Conservation (phyloP, 2,329 filamentous ascomycete genomes). For the Chaetomiaceae sp. region DNA sequence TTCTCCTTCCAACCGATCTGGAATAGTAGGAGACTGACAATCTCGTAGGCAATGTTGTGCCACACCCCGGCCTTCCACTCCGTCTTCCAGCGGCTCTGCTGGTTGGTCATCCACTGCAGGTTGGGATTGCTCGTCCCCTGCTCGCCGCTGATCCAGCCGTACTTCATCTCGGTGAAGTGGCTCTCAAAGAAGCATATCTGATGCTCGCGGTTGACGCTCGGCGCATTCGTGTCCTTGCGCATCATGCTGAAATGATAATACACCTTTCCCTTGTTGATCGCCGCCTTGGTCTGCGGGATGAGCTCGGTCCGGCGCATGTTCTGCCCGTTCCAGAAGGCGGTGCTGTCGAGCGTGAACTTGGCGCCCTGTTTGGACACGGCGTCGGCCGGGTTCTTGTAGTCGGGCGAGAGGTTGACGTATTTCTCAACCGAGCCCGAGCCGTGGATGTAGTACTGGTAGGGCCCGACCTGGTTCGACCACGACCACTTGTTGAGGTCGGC, state of each 20-base stretch:
- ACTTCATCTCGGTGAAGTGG: conserved; percentile 73
- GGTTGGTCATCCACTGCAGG: conserved; percentile 61
- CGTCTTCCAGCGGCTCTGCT: conserved; percentile 59
- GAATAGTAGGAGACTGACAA: conserved; percentile 41
- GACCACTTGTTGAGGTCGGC: conserved; percentile 58
- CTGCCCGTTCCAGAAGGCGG: conserved; percentile 67
- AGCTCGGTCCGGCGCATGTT: conserved; percentile 69
- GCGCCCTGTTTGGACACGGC: conserved; percentile 57
- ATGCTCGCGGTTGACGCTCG: conserved; percentile 60
- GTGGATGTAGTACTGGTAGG: conserved; percentile 76
- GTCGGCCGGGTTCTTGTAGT: conserved; percentile 63
- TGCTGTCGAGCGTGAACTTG: conserved; percentile 61
- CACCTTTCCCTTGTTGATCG: conserved; percentile 61
- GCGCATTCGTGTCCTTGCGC: conserved; percentile 54
- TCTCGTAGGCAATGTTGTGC: conserved; percentile 73
- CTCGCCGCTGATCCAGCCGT: conserved; percentile 54
- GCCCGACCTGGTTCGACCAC: conserved; percentile 63
- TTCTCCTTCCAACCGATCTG: not conserved
- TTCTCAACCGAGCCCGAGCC: conserved; percentile 50
- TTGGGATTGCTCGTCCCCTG: conserved; percentile 43
- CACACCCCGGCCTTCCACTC: conserved; percentile 60
- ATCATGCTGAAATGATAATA: conserved; percentile 70
- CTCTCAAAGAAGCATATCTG: conserved; percentile 61
- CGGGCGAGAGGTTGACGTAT: conserved; percentile 58
- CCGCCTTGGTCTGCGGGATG: conserved; percentile 64